Evolutionary conservation across 306 rosid genomes (phyloP).

Genomic region (Cucumis melo): DNA sequence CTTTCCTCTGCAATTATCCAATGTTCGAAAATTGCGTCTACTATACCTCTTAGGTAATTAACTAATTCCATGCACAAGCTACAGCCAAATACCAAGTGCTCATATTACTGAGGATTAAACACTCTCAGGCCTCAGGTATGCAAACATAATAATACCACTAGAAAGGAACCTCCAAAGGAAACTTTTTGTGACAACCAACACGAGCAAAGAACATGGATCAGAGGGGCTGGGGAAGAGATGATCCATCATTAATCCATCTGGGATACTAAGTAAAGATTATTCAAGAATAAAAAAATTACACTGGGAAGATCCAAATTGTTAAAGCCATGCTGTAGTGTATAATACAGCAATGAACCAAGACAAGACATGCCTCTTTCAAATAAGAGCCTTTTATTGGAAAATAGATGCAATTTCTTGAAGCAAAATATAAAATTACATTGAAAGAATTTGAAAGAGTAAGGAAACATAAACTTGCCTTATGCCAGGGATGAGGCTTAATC

Average conservation of each 20-base stretch:
- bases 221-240: background rate
- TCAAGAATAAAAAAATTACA: background rate
- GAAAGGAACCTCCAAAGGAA: background rate
- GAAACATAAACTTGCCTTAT: constrained; percentile 41
- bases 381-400: background rate
- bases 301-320: background rate
- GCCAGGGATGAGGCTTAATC: constrained; percentile 99
- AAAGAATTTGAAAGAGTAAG: background rate
- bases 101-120: background rate
- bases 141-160: background rate
- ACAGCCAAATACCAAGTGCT: background rate
- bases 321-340: background rate
- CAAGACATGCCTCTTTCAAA: background rate
- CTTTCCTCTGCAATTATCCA: background rate
- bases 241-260: background rate
- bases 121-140: background rate
- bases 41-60: background rate
- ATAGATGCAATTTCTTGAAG: background rate
- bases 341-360: background rate
- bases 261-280: background rate
- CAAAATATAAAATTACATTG: background rate
- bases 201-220: background rate
- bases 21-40: background rate
- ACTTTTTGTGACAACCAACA: background rate
- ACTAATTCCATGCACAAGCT: background rate